Percentiles rank a stretch among this genome's conserved stretches.
phyloP scores from a whole-genome alignment of 805 yeast species.

The Candida sphagnicola region DNA sequence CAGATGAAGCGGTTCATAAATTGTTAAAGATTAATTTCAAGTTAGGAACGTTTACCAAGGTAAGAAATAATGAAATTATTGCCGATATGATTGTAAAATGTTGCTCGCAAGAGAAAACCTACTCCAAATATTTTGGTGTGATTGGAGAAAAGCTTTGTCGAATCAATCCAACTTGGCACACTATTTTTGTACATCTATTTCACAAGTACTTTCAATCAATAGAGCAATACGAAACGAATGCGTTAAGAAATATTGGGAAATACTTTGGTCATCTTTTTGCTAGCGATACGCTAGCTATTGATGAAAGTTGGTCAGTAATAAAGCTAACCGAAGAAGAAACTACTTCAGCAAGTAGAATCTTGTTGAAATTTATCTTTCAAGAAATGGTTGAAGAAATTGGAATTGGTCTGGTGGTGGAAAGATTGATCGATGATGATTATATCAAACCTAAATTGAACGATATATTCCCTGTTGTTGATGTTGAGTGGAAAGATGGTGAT shows the following conservation, averaged over 20 bases:
- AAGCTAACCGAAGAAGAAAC: conserved; percentile 67
- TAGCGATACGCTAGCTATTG: conserved; percentile 62
- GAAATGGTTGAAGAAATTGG: conserved; percentile 81
- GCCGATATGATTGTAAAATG: conserved; percentile 74
- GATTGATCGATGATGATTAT: conserved; percentile 49
- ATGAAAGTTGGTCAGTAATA: conserved; percentile 48
- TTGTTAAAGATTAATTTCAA: conserved; percentile 45
- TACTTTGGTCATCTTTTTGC: conserved; percentile 85
- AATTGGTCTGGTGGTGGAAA: conserved; percentile 39
- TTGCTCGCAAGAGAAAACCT: conserved; percentile 81
- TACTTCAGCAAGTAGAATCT: conserved; percentile 76
- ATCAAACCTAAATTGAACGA: conserved; percentile 48
- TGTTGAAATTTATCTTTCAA: conserved; percentile 75
- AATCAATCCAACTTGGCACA: conserved; percentile 53
- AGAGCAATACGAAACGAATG: conserved; percentile 67
- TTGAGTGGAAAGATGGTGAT: conserved; percentile 36
- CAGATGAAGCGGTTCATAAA: conserved; percentile 92
- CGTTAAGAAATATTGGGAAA: conserved; percentile 73
- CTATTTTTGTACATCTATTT: conserved; percentile 51
- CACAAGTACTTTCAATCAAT: conserved; percentile 50
- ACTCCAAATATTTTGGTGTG: conserved; percentile 79
- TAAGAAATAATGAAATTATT: conserved; percentile 45
- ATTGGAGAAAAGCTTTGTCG: conserved; percentile 64
- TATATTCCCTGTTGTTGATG: conserved; percentile 54
- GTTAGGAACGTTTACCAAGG: conserved; percentile 7